Base-by-base conservation (phyloP, 495 filamentous ascomycete genomes). In the Usnea hakonensis region DNA sequence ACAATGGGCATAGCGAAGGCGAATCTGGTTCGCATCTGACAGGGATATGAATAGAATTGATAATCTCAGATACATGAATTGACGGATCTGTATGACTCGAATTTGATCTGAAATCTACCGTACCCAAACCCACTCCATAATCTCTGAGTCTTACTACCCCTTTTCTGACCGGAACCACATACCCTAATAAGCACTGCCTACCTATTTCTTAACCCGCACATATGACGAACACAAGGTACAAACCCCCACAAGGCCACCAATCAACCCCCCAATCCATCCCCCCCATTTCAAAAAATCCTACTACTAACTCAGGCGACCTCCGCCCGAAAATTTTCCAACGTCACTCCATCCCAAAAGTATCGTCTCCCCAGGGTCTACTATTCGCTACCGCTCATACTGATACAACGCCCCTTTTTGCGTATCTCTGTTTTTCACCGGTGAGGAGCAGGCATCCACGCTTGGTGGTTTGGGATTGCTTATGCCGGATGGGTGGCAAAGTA, bases 1-100 rank as follows among this genome's bases (percentile, higher is more conserved):
- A 28, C 9, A 55, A 21, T 48, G 26, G 9, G 61, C 57, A 64
- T 67, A 64, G 65, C 62, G 63, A 56, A 48, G 55, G 57, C 40
- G 57, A 36, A 44, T 57, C 40, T 57, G 37, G 7, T 16, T 57
- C 16, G 55, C 37, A 57, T 57, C 16, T 30, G 36, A 13, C 26
- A 57, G 32, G 37, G 10, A 19, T 38, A 40, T n/a, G 16, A n/a
- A 8, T 8, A 16, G 35, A 28, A 10, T 13, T 7, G 10, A 16
- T 36, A 8, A n/a, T 28, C 44, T 28, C 44, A 13, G n/a, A n/a
- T n/a, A 33, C 30, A 33, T 35, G 57, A 48, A 48, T 36, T 44
- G 56, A 30, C 37, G 26, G 43, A 32, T 17, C 6, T 6, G n/a
- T 32, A 46, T 14, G 3, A 10, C 21, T 46, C 43, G 26, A 46